phyloP scores from a whole-genome alignment of 106 monocot species.

The Dioscorea zingiberensis region DNA sequence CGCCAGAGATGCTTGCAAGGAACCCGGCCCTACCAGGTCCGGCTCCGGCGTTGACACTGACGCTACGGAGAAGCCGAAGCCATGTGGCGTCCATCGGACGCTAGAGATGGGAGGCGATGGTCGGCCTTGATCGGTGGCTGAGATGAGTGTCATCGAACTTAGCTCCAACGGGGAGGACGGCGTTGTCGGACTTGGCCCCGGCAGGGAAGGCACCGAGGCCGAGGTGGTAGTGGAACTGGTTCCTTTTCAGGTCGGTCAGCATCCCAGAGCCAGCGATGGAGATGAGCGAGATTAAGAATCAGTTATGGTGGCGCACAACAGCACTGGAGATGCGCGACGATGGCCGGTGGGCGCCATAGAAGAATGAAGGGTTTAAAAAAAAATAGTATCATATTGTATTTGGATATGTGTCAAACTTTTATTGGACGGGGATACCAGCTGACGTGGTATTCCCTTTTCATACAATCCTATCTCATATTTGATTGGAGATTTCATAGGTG shows the following conservation, averaged over 20 bases:
- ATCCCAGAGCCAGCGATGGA: conserved; percentile 5
- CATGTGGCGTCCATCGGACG: background rate
- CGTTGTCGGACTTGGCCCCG: background rate
- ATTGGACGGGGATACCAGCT: no score
- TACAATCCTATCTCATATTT: no score
- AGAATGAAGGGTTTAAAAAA: no score
- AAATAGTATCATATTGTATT: no score
- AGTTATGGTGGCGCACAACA: background rate
- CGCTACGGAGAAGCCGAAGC: background rate
- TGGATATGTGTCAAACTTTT: no score
- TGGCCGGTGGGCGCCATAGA: conserved; percentile 4
- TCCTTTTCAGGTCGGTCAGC: conserved; percentile 3
- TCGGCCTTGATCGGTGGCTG: background rate
- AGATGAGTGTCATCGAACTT: background rate
- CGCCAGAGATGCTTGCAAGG: background rate
- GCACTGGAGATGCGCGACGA: background rate
- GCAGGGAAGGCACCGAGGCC: background rate
- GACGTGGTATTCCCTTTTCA: no score
- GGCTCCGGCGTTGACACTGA: background rate
- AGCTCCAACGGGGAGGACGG: no score
- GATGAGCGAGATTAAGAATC: conserved; percentile 3
- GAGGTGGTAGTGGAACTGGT: conserved; percentile 7
- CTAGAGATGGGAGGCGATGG: background rate
- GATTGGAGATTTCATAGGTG: no score
- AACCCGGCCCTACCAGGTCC: background rate